Evolutionary conservation across 1,139 yeast species (phyloP).

Genomic region (Nakaseomyces sp.): DNA sequence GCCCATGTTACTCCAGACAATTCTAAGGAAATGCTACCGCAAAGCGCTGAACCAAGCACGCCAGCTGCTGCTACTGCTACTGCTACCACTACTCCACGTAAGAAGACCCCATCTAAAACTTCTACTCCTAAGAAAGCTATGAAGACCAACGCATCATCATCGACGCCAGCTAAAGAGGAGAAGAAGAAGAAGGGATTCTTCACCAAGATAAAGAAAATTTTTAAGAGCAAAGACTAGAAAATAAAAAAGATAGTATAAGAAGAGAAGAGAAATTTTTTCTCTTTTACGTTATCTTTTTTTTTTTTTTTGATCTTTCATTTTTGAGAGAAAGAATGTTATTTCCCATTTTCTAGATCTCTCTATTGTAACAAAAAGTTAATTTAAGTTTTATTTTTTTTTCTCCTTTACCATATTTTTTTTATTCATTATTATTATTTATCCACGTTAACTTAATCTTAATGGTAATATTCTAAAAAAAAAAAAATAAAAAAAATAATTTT

Average conservation of each 20-base stretch:
- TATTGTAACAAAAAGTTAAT: too few species aligned
- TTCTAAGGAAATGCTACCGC: slow-evolving; percentile 1
- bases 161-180: slow-evolving; percentile 4
- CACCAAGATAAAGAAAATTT: slow-evolving; percentile 4
- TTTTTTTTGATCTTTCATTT: not conserved
- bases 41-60: too few species aligned
- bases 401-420: too few species aligned
- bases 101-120: slow-evolving; percentile 1
- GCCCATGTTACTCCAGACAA: not conserved
- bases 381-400: too few species aligned
- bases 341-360: too few species aligned
- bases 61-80: not conserved
- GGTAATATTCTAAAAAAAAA: too few species aligned
- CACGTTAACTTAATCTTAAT: too few species aligned
- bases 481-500: too few species aligned
- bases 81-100: not conserved
- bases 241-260: not conserved
- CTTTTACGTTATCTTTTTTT: too few species aligned
- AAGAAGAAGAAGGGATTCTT: slow-evolving; percentile 8
- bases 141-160: not conserved
- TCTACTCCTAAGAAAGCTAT: slow-evolving; percentile 3
- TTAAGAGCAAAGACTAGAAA: not conserved
- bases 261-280: not conserved
- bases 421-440: too few species aligned
- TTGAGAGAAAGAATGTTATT: not conserved